A percentile compares a stretch with the other conserved stretches of the same genome.
Evolutionary conservation across 495 filamentous ascomycete species (phyloP).

Genomic region (Talaromyces proteolyticus): DNA sequence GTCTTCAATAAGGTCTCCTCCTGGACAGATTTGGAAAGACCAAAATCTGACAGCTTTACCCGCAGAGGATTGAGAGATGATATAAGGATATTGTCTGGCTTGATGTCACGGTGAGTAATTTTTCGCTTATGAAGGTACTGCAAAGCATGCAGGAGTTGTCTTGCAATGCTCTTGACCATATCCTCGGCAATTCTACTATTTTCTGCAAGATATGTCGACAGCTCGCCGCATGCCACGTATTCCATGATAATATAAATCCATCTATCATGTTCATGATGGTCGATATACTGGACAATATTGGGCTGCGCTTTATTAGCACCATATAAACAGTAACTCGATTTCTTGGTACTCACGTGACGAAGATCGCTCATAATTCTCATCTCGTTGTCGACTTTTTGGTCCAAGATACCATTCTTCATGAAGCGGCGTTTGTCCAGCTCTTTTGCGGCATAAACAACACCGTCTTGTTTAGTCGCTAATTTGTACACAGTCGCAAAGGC

Average conservation of each 20-base stretch:
- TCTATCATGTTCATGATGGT: conserved; percentile 69
- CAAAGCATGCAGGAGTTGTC: conserved; percentile 74
- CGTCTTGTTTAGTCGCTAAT: conserved; percentile 72
- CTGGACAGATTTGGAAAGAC: conserved; percentile 85
- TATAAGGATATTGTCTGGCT: conserved; percentile 95
- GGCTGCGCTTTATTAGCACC: conserved; percentile 41
- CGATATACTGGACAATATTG: conserved; percentile 87
- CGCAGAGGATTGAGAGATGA: conserved; percentile 61
- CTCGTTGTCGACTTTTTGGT: conserved; percentile 87
- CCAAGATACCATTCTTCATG: conserved; percentile 78
- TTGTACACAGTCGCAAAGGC: conserved; percentile 92
- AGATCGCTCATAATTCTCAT: conserved; percentile 87
- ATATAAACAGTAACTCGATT: not conserved
- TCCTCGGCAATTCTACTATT: conserved; percentile 59
- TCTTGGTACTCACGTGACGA: conserved; percentile 59
- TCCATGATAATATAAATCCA: conserved; percentile 97
- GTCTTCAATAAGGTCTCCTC: conserved; percentile 90
- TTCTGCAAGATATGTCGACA: conserved; percentile 62
- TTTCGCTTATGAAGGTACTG: conserved; percentile 79
- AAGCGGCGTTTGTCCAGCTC: conserved; percentile 85
- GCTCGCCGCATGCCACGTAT: conserved; percentile 76
- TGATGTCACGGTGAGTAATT: conserved; percentile 96
- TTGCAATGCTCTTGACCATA: conserved; percentile 61
- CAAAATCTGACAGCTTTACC: conserved; percentile 94
- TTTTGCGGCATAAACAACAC: conserved; percentile 79